A percentile compares a stretch with the other conserved stretches of the same genome.
These are phyloP conservation scores for Aspergillus pseudoviridinutans DNA, from an alignment of 2,329 filamentous ascomycete genomes.

Conservation along the genomic window DNA sequence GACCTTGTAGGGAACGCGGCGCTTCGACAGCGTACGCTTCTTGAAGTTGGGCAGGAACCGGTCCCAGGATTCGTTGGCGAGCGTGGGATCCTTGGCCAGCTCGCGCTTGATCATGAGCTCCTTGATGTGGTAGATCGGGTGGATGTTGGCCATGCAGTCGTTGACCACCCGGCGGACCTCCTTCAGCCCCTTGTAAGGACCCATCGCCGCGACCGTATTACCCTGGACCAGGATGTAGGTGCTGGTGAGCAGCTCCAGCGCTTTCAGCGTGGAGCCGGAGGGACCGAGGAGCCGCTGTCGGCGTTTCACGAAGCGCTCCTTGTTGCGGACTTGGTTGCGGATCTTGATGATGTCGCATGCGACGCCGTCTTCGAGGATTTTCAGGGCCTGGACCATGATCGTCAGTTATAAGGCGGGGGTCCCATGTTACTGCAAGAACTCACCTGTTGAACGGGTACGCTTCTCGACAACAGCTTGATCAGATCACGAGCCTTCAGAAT, in stretches of 20 bases:
- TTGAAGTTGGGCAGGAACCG: conserved; percentile 97
- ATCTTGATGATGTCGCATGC: conserved; percentile 98
- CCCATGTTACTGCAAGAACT: not conserved
- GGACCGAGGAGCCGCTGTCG: conserved; percentile 89
- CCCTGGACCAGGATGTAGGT: conserved; percentile 96
- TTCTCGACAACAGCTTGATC: conserved; percentile 86
- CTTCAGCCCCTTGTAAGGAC: conserved; percentile 87
- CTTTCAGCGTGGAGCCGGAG: conserved; percentile 87
- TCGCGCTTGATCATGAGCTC: conserved; percentile 92
- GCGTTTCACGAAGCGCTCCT: conserved; percentile 92
- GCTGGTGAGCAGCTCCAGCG: conserved; percentile 82
- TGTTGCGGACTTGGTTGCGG: conserved; percentile 81
- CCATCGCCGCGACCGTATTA: conserved; percentile 91
- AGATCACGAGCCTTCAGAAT: conserved; percentile 93
- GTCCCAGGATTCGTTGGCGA: conserved; percentile 89
- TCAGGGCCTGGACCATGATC: conserved; percentile 59
- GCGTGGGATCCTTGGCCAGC: conserved; percentile 79
- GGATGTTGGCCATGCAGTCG: conserved; percentile 95
- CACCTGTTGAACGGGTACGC: conserved; percentile 80
- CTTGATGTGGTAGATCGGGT: conserved; percentile 89
- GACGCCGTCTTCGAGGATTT: conserved; percentile 87
- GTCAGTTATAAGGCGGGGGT: not conserved
- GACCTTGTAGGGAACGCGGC: conserved; percentile 76
- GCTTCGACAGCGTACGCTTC: conserved; percentile 82
- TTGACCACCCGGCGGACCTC: conserved; percentile 85